Conservation (phyloP, 169 alveolate species). For the Cryptosporidium canis region DNA sequence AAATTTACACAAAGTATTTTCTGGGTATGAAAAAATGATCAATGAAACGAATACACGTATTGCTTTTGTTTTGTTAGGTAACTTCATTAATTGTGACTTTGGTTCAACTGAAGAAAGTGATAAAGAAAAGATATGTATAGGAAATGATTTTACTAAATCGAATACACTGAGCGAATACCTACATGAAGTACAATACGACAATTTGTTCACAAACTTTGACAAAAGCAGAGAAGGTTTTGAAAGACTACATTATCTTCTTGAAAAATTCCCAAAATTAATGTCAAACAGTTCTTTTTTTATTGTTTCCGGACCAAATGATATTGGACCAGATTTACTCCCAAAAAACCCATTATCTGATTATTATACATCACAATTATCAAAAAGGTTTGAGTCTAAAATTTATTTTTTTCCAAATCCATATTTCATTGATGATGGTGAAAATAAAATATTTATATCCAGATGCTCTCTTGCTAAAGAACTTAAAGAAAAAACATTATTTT, state of each 20-base stretch:
- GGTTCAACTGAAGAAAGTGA: not conserved
- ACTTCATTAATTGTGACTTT: not conserved
- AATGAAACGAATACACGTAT: not conserved
- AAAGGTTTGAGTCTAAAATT: conserved; percentile 5
- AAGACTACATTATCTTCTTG: not conserved
- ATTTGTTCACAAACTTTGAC: not conserved
- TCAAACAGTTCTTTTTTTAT: conserved; percentile 13
- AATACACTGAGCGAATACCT: not conserved
- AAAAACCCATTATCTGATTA: conserved; percentile 39
- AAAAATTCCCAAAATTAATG: conserved; percentile 14
- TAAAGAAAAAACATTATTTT: conserved; percentile 58
- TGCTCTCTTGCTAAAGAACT: conserved; percentile 47
- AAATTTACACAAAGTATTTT: conserved; percentile 30
- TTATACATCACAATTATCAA: conserved; percentile 21
- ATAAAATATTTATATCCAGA: conserved; percentile 6
- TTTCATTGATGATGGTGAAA: not conserved
- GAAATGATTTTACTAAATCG: not conserved
- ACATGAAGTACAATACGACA: not conserved
- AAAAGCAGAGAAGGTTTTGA: conserved; percentile 18
- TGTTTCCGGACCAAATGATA: conserved; percentile 61
- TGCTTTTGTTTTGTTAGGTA: conserved; percentile 47
- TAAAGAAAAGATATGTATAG: too few species aligned
- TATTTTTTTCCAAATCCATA: conserved; percentile 30
- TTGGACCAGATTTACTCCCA: conserved; percentile 63
- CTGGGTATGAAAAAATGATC: conserved; percentile 39